Evolutionary conservation across 2,329 filamentous ascomycete species (phyloP).

Genomic region (Davidsoniella virescens): DNA sequence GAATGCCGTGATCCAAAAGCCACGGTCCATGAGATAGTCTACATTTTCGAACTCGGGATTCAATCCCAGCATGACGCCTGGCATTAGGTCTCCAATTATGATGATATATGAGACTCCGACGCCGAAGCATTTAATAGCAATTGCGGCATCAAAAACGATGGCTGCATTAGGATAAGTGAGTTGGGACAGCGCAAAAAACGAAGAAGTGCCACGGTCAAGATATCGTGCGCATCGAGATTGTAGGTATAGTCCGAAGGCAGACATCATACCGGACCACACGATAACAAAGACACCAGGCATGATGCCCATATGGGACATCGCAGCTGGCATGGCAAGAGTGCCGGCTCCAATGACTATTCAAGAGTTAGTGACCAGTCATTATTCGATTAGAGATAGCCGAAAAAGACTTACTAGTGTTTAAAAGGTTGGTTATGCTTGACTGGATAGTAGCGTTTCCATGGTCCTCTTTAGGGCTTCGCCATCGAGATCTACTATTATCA

Average conservation of each 20-base stretch:
- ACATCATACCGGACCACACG: constrained; percentile 75
- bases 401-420: constrained; percentile 68
- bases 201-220: constrained; percentile 71
- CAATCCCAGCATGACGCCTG: constrained; percentile 76
- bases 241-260: constrained; percentile 86
- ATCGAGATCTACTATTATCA: constrained; percentile 30
- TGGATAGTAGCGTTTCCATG: constrained; percentile 75
- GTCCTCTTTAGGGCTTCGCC: constrained; percentile 52
- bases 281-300: constrained; percentile 70
- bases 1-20: constrained; percentile 96
- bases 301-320: constrained; percentile 91
- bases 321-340: constrained; percentile 86
- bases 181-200: constrained; percentile 93
- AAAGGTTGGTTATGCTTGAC: constrained; percentile 84
- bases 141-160: constrained; percentile 87
- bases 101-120: constrained; percentile 96
- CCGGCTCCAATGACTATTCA: constrained; percentile 67
- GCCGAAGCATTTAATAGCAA: constrained; percentile 95
- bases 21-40: constrained; percentile 68
- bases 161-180: constrained; percentile 93
- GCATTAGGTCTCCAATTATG: constrained; percentile 97
- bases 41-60: constrained; percentile 42
- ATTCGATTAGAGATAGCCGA: not conserved
- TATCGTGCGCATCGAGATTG: constrained; percentile 88
- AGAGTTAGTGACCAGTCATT: not conserved